A percentile compares a stretch with the other conserved stretches of the same genome.
phyloP scores from a whole-genome alignment of 495 filamentous ascomycete species.

The Neurospora sp. region DNA sequence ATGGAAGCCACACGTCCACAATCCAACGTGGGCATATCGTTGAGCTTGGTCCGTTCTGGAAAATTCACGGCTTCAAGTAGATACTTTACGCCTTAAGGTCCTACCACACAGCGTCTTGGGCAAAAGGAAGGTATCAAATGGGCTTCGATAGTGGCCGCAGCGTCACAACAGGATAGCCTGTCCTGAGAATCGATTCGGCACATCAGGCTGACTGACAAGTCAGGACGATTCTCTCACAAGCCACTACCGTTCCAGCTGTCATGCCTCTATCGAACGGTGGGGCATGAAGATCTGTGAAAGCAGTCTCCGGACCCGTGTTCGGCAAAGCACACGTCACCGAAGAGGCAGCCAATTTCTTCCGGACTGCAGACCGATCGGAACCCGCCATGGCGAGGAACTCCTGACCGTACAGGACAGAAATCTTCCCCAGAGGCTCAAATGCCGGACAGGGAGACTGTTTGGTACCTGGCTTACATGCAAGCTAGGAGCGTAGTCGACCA shows the following conservation, averaged over 20 bases:
- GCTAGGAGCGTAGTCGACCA: conserved; percentile 12
- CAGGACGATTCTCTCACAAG: background rate
- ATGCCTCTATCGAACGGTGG: background rate
- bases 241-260: background rate
- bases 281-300: background rate
- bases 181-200: background rate
- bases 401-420: background rate
- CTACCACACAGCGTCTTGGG: background rate
- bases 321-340: background rate
- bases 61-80: background rate
- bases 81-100: background rate
- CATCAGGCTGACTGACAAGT: background rate
- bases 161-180: background rate
- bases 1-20: background rate
- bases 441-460: background rate
- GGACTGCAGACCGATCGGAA: background rate
- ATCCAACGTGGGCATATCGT: background rate
- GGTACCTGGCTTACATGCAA: background rate
- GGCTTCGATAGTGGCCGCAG: background rate
- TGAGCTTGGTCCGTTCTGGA: background rate
- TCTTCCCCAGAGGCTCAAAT: background rate
- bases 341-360: background rate
- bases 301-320: background rate
- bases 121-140: background rate
- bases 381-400: background rate